These are phyloP conservation scores for Ilyonectria destructans DNA, from an alignment of 2,329 filamentous ascomycete species.

Conservation along the genomic window DNA sequence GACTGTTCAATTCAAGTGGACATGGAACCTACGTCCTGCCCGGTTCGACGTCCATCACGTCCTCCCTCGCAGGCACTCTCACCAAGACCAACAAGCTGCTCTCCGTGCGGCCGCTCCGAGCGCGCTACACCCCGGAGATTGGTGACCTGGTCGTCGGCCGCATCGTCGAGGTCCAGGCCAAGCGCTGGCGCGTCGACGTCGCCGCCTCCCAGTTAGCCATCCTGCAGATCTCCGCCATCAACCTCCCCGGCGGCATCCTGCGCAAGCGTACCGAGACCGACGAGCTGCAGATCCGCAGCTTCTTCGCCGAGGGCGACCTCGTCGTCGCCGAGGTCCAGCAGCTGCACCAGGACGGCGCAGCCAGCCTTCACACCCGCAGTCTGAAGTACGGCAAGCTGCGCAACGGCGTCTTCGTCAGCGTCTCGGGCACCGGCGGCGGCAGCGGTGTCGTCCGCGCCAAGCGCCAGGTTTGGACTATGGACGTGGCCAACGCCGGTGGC, in stretches of 20 bases:
- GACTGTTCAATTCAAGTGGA: conserved; percentile 70
- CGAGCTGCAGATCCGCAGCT: conserved; percentile 96
- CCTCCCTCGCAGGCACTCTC: conserved; percentile 91
- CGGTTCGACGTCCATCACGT: conserved; percentile 80
- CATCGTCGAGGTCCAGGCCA: conserved; percentile 94
- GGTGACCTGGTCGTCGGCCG: conserved; percentile 95
- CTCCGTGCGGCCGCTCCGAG: conserved; percentile 90
- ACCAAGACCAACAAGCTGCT: conserved; percentile 97
- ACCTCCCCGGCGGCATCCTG: conserved; percentile 93
- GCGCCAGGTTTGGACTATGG: conserved; percentile 90
- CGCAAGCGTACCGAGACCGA: conserved; percentile 94
- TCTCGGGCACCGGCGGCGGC: conserved; percentile 87
- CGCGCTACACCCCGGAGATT: conserved; percentile 95
- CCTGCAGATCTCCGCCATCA: conserved; percentile 91
- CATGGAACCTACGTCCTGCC: conserved; percentile 89
- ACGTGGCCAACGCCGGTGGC: conserved; percentile 68
- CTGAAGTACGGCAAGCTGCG: conserved; percentile 96
- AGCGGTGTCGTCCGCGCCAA: conserved; percentile 88
- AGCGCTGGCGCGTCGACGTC: conserved; percentile 96
- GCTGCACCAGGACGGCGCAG: conserved; percentile 87
- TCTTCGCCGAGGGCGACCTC: conserved; percentile 95
- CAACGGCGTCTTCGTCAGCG: conserved; percentile 91
- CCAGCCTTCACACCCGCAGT: conserved; percentile 89
- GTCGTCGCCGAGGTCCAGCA: conserved; percentile 96
- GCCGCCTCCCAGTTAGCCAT: conserved; percentile 88